Conservation (phyloP, 2,329 filamentous ascomycete genomes). For the Diaporthe sp. region DNA sequence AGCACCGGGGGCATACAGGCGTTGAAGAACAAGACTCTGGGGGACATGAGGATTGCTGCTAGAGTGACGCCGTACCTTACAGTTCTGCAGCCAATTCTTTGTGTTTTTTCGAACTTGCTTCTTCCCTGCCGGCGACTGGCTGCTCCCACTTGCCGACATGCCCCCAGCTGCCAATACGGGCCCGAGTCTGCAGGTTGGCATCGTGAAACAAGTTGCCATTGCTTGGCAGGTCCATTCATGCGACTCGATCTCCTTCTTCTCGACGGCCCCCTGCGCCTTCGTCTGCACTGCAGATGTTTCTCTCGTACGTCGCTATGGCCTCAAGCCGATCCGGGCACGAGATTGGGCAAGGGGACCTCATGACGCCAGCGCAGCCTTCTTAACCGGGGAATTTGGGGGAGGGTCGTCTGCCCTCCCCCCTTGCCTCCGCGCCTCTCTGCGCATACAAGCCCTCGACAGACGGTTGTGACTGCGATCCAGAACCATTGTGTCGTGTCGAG, state of each 20-base stretch:
- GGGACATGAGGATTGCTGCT: not conserved
- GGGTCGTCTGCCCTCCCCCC: not conserved
- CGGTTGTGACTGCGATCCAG: not conserved
- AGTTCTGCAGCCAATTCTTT: not conserved
- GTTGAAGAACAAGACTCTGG: not conserved
- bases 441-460: not conserved
- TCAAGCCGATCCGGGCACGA: not conserved
- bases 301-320: not conserved
- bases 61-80: no score
- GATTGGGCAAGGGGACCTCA: not conserved
- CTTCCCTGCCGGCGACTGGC: conserved; percentile 11
- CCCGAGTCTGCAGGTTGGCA: conserved; percentile 17
- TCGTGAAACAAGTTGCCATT: conserved; percentile 23
- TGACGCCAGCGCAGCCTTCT: not conserved
- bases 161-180: conserved; percentile 10
- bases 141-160: conserved; percentile 14
- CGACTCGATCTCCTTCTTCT: conserved; percentile 5
- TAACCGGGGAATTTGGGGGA: not conserved
- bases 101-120: not conserved
- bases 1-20: not conserved
- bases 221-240: conserved; percentile 27
- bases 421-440: no score
- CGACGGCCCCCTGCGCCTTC: not conserved
- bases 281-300: not conserved
- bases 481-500: not conserved